phyloP scores from a whole-genome alignment of 305 asterid species.

The Fraxinus xanthoxyloides region DNA sequence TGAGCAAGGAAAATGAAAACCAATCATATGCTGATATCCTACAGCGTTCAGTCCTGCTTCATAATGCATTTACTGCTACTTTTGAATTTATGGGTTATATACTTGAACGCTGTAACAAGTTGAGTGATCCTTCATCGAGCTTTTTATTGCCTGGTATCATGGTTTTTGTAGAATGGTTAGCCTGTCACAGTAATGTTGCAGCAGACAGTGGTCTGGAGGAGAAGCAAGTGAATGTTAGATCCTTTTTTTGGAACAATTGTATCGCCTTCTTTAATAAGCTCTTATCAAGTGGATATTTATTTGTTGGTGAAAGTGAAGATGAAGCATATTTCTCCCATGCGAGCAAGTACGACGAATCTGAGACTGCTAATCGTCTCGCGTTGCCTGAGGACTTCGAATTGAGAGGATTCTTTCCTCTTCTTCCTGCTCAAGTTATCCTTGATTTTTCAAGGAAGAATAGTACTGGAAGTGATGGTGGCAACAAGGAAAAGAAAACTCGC shows the following conservation, averaged over 20 bases:
- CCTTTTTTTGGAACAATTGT: constrained; percentile 73
- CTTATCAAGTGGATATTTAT: constrained; percentile 29
- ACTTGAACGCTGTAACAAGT: constrained; percentile 66
- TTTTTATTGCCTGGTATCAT: constrained; percentile 78
- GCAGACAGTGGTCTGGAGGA: constrained; percentile 71
- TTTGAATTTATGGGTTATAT: constrained; percentile 85
- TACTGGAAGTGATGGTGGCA: constrained; percentile 59
- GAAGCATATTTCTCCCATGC: constrained; percentile 71
- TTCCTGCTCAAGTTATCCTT: constrained; percentile 86
- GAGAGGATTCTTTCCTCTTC: constrained; percentile 87
- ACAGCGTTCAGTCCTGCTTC: constrained; percentile 86
- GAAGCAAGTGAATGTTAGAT: constrained; percentile 65
- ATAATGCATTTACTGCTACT: constrained; percentile 74
- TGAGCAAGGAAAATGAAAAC: constrained; percentile 70
- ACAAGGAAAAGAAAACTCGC: constrained; percentile 58
- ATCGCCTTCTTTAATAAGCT: constrained; percentile 67
- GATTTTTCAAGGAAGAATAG: constrained; percentile 80
- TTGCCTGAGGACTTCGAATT: constrained; percentile 87
- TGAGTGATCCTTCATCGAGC: constrained; percentile 76
- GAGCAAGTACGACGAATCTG: constrained; percentile 84
- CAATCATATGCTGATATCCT: constrained; percentile 90
- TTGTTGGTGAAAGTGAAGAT: constrained; percentile 57
- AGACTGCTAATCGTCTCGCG: constrained; percentile 76
- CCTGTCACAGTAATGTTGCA: constrained; percentile 73
- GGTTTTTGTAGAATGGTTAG: constrained; percentile 95